These are phyloP conservation scores for Musa acuminata DNA, from an alignment of 176 grass and related monocot species.

Conservation along the genomic window DNA sequence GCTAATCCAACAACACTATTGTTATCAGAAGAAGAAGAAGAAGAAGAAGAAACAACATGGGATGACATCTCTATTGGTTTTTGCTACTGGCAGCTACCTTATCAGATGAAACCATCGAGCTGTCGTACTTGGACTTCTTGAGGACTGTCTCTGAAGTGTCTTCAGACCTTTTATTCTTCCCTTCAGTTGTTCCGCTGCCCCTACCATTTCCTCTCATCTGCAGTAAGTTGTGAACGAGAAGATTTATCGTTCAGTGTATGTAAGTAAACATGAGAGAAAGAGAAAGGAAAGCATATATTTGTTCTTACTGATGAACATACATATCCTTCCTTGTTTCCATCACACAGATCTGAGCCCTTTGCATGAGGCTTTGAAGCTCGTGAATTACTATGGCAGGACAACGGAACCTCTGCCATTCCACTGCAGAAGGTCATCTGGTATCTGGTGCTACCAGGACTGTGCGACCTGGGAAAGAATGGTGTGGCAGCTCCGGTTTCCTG, in stretches of 20 bases:
- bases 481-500: too few species aligned
- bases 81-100: neutral
- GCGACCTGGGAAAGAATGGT: too few species aligned
- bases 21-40: neutral
- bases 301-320: neutral
- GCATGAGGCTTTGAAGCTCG: neutral
- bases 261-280: neutral
- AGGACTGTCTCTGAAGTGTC: neutral
- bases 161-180: conserved; percentile 1
- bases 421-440: too few species aligned
- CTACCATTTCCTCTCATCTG: conserved; percentile 4
- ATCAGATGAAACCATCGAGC: neutral
- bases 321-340: conserved; percentile 4
- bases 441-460: too few species aligned
- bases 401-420: neutral
- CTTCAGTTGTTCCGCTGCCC: neutral
- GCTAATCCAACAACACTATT: neutral
- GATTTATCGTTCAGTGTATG: too few species aligned
- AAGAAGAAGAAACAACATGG: too few species aligned
- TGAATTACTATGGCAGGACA: neutral
- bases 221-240: neutral
- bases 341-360: neutral
- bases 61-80: too few species aligned
- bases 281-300: neutral
- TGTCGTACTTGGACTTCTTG: conserved; percentile 7